Evolutionary conservation across 228 moss, liverwort and hornwort genomes (phyloP).

Genomic region (Sphagnum magellanicum): DNA sequence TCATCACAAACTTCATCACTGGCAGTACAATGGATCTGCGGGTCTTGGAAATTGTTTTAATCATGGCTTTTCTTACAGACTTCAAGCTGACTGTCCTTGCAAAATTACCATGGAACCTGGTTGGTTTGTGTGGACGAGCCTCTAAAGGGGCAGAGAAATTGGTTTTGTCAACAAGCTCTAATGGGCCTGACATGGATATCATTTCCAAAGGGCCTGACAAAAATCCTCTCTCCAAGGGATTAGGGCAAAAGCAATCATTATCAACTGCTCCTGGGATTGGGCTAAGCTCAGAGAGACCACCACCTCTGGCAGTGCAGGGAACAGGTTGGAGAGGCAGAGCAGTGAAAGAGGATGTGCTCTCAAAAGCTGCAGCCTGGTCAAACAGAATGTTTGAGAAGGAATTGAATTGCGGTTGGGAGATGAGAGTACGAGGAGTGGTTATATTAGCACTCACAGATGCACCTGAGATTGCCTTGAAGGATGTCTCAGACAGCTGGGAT

Average conservation of each 20-base stretch:
- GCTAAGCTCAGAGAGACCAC: conserved; percentile 36
- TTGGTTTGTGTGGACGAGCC: conserved; percentile 33
- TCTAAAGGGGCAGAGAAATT: conserved; percentile 94
- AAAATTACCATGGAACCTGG: conserved; percentile 53
- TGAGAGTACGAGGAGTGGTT: conserved; percentile 78
- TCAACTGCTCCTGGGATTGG: conserved; percentile 44
- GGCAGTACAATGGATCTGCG: conserved; percentile 60
- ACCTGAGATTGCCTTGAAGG: conserved; percentile 91
- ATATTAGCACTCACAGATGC: conserved; percentile 99
- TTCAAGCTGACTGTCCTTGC: conserved; percentile 61
- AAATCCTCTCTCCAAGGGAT: conserved; percentile 91
- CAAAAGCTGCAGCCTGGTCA: conserved; percentile 92
- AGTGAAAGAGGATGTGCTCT: conserved; percentile 85
- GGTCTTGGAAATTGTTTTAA: conserved; percentile 62
- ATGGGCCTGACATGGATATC: conserved; percentile 93
- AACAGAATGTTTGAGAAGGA: conserved; percentile 77
- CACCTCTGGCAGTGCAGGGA: conserved; percentile 38
- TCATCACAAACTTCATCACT: conserved; percentile 66
- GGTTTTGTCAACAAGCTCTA: conserved; percentile 78
- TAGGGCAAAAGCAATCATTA: conserved; percentile 37
- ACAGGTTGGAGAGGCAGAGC: conserved; percentile 84
- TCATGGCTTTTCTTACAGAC: conserved; percentile 76
- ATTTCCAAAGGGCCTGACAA: conserved; percentile 98
- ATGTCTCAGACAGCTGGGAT: conserved; percentile 54
- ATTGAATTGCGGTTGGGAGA: conserved; percentile 80